phyloP scores from a whole-genome alignment of 805 yeast species.

The Schwanniomyces pseudopolymorphus region DNA sequence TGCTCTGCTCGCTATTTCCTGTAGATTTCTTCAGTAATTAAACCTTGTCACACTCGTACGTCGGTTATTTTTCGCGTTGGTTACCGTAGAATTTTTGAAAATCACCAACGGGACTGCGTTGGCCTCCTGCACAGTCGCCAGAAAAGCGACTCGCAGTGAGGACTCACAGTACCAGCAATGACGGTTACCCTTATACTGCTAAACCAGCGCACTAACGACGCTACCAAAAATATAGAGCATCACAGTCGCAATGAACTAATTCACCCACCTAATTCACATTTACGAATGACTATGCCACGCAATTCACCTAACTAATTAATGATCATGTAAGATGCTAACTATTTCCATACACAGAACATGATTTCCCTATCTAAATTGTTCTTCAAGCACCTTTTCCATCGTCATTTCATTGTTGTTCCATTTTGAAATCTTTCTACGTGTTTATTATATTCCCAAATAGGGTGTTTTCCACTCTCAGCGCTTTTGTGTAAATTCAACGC shows the following conservation, averaged over 20 bases:
- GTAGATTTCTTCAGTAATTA: background rate
- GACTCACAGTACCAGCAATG: too few relatives aligned
- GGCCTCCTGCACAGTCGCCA: background rate
- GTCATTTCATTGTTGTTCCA: background rate
- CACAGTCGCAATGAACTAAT: background rate
- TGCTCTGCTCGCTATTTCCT: background rate
- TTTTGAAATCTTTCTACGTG: background rate
- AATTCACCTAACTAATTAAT: background rate
- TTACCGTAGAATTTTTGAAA: background rate
- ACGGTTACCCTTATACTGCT: background rate
- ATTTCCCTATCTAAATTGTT: background rate
- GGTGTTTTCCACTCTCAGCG: background rate
- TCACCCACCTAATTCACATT: background rate
- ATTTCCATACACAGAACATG: background rate
- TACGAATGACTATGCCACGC: background rate
- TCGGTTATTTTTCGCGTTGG: background rate
- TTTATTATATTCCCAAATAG: conserved; percentile 2
- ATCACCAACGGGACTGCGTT: background rate
- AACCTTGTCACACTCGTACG: background rate
- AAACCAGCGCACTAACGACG: background rate
- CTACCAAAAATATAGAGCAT: too few relatives aligned
- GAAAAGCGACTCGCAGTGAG: background rate
- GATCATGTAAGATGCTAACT: background rate
- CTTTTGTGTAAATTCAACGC: conserved; percentile 9
- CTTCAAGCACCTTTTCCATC: background rate